phyloP scores from a whole-genome alignment of 257 asterid species.

The Solanum etuberosum region DNA sequence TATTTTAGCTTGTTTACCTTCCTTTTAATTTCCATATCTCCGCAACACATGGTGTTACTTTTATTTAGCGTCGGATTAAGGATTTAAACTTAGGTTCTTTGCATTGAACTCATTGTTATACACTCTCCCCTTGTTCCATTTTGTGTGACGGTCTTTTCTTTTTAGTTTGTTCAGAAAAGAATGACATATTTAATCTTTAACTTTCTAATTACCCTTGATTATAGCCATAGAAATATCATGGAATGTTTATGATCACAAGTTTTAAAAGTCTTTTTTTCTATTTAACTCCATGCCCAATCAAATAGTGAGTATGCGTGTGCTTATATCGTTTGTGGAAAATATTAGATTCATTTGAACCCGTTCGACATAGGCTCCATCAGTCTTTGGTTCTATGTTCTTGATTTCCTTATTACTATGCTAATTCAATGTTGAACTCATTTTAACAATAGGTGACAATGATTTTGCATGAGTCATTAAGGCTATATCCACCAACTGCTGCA shows the following conservation, averaged over 20 bases:
- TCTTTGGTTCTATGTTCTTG: background rate
- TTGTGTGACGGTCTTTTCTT: background rate
- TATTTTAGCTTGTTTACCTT: background rate
- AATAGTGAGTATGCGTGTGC: background rate
- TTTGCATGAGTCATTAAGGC: background rate
- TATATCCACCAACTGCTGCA: background rate
- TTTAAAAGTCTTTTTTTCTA: background rate
- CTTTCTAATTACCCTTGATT: background rate
- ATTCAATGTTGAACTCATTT: background rate
- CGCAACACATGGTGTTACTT: background rate
- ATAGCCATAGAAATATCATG: background rate
- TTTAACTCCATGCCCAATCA: background rate
- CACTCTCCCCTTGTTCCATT: background rate
- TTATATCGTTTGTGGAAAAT: background rate
- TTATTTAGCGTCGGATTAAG: background rate
- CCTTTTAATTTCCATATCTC: background rate
- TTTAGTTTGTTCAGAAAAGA: background rate
- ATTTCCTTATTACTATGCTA: background rate
- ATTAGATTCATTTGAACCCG: background rate
- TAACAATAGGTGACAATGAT: background rate
- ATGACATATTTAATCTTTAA: background rate
- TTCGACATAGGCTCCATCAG: background rate
- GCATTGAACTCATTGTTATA: background rate
- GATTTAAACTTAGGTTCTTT: background rate
- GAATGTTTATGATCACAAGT: background rate